Percentiles rank a stretch among this genome's conserved stretches.
Evolutionary conservation across 176 grass and related monocot genomes (phyloP).

Genomic region (Puccinellia tenuiflora): DNA sequence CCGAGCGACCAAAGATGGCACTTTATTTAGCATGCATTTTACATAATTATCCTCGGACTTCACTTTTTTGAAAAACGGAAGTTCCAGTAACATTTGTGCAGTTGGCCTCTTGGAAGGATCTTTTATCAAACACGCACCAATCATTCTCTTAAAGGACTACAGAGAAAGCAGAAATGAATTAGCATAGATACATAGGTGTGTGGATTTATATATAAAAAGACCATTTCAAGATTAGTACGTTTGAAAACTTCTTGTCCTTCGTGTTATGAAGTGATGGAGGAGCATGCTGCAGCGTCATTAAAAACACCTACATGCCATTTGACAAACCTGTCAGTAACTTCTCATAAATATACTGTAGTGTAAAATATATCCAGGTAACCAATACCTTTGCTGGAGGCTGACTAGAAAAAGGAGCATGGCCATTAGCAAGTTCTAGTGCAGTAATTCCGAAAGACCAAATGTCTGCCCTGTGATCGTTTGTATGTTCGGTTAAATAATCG

Average conservation of each 20-base stretch:
- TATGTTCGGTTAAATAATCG: neutral
- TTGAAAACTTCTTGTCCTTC: slow-evolving; percentile 87
- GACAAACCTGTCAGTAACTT: neutral
- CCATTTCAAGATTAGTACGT: slow-evolving; percentile 29
- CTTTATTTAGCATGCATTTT: slow-evolving; percentile 61
- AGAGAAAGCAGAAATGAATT: neutral
- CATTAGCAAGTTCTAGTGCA: slow-evolving; percentile 86
- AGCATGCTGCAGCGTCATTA: slow-evolving; percentile 72
- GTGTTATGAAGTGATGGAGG: slow-evolving; percentile 87
- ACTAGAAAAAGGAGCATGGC: slow-evolving; percentile 88
- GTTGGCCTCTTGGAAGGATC: slow-evolving; percentile 78
- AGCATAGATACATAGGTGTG: neutral
- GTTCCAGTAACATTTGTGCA: slow-evolving; percentile 68
- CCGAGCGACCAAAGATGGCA: slow-evolving; percentile 64
- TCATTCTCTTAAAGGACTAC: slow-evolving; percentile 84
- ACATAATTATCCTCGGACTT: slow-evolving; percentile 53
- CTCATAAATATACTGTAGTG: neutral
- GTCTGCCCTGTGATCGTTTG: slow-evolving; percentile 54
- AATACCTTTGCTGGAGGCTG: slow-evolving; percentile 79
- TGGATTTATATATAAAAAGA: neutral
- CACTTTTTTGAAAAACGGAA: slow-evolving; percentile 79
- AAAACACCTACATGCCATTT: slow-evolving; percentile 53
- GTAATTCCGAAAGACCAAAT: slow-evolving; percentile 98
- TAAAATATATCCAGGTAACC: neutral
- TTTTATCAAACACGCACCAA: slow-evolving; percentile 86